Evolutionary conservation across 169 alveolate species (phyloP).

Genomic region (Toxoplasma gondii): DNA sequence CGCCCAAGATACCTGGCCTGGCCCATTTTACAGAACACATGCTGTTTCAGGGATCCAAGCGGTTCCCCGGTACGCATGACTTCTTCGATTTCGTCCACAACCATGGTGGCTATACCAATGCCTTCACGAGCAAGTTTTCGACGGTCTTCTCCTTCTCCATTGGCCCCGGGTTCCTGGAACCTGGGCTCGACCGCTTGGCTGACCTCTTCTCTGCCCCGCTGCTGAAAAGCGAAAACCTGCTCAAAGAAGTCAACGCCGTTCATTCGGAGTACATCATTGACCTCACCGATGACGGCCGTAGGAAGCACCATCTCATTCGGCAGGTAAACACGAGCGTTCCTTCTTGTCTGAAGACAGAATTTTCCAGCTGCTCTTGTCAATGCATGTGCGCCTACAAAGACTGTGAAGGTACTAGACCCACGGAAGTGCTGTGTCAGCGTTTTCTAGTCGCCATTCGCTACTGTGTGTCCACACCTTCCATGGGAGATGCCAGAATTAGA

Average conservation of each 20-base stretch:
- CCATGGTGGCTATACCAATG: constrained; percentile 38
- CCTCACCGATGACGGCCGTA: constrained; percentile 11
- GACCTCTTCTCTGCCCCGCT: not conserved
- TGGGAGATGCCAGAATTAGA: too few relatives aligned
- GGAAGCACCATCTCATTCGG: not conserved
- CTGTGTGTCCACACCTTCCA: too few relatives aligned
- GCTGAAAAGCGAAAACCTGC: not conserved
- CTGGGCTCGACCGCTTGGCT: not conserved
- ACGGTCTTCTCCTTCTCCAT: constrained; percentile 41
- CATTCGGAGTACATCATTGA: constrained; percentile 36
- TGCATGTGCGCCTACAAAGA: not conserved
- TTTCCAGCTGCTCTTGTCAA: too few relatives aligned
- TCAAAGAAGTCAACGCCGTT: constrained; percentile 33
- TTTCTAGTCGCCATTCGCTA: not conserved
- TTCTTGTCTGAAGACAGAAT: not conserved
- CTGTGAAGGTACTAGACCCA: not conserved
- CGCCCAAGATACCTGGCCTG: constrained; percentile 85
- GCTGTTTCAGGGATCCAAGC: constrained; percentile 84
- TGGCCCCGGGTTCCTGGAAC: not conserved
- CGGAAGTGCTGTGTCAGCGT: not conserved
- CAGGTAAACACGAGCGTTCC: constrained; percentile 17
- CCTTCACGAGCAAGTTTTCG: constrained; percentile 36
- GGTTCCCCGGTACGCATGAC: constrained; percentile 10
- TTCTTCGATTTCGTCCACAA: constrained; percentile 42
- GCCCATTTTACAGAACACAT: constrained; percentile 95